A percentile compares a stretch with the other conserved stretches of the same genome.
Evolutionary conservation across 495 filamentous ascomycete species (phyloP).

Genomic region (Hamigera avellanea): DNA sequence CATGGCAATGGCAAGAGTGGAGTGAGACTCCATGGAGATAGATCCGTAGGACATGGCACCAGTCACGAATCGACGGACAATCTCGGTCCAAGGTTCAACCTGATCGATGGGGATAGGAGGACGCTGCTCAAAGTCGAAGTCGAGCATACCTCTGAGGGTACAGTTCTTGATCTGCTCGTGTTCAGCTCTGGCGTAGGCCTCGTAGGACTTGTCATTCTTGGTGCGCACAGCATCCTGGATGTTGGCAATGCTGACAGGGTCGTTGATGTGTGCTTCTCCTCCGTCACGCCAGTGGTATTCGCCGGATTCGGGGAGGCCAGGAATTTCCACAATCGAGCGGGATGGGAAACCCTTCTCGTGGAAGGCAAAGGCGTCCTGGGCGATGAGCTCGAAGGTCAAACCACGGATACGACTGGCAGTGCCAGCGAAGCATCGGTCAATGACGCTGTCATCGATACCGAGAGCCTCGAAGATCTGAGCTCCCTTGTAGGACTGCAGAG

Average conservation of each 20-base stretch:
- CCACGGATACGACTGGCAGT: conserved; percentile 94
- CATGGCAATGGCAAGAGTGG: conserved; percentile 94
- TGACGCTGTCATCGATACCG: conserved; percentile 87
- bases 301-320: conserved; percentile 85
- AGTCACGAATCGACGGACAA: conserved; percentile 96
- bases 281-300: conserved; percentile 99
- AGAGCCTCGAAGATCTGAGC: conserved; percentile 99
- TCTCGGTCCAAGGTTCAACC: conserved; percentile 98
- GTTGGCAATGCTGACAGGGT: conserved; percentile 90
- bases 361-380: conserved; percentile 91
- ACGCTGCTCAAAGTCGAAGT: conserved; percentile 91
- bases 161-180: conserved; percentile 98
- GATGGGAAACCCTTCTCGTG: conserved; percentile 94
- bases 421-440: conserved; percentile 92
- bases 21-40: conserved; percentile 99
- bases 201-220: conserved; percentile 99
- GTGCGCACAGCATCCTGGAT: conserved; percentile 95
- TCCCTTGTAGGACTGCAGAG: conserved; percentile 95
- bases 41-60: conserved; percentile 99
- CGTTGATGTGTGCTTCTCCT: conserved; percentile 96
- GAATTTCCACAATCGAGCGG: conserved; percentile 62
- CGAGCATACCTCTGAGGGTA: conserved; percentile 90
- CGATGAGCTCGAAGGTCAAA: conserved; percentile 91
- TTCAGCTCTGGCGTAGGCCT: conserved; percentile 87
- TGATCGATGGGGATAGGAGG: conserved; percentile 90